Evolutionary conservation across 2,329 filamentous ascomycete species (phyloP).

Genomic region (Chaetomiaceae sp.): DNA sequence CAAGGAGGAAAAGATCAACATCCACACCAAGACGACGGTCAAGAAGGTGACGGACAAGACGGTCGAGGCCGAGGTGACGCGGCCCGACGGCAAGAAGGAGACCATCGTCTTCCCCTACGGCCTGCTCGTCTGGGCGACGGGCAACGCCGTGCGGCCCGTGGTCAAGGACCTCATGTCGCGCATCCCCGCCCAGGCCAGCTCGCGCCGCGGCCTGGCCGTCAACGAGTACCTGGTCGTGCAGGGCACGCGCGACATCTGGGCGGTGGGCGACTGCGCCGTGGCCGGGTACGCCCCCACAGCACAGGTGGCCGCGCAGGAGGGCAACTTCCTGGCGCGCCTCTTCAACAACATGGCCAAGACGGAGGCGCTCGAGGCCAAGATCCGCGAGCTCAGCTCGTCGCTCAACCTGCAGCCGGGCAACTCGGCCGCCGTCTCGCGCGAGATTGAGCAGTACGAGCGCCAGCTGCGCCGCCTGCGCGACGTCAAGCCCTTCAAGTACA

Average conservation of each 20-base stretch:
- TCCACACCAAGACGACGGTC: conserved; percentile 98
- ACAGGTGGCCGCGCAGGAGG: conserved; percentile 94
- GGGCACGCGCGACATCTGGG: conserved; percentile 95
- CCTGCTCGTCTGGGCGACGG: conserved; percentile 95
- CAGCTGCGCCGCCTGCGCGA: conserved; percentile 86
- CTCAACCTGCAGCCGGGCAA: conserved; percentile 60
- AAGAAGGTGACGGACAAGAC: conserved; percentile 92
- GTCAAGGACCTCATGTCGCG: conserved; percentile 88
- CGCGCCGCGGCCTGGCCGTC: conserved; percentile 87
- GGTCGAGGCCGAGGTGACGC: conserved; percentile 82
- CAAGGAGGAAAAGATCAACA: conserved; percentile 96
- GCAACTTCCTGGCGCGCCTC: conserved; percentile 85
- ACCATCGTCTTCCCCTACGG: conserved; percentile 84
- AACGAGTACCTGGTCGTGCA: conserved; percentile 99
- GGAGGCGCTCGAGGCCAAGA: conserved; percentile 70
- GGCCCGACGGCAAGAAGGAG: conserved; percentile 79
- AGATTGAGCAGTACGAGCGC: conserved; percentile 85
- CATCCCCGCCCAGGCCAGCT: conserved; percentile 92
- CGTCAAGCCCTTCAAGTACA: conserved; percentile 97
- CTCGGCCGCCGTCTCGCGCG: conserved; percentile 61
- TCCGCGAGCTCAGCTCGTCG: conserved; percentile 62
- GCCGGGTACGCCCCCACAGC: conserved; percentile 97
- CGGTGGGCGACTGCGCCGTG: conserved; percentile 93
- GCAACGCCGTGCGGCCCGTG: conserved; percentile 85
- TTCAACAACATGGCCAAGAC: conserved; percentile 99